phyloP scores from a whole-genome alignment of 1,284 basidiomycete species.

The Irpex sp. region DNA sequence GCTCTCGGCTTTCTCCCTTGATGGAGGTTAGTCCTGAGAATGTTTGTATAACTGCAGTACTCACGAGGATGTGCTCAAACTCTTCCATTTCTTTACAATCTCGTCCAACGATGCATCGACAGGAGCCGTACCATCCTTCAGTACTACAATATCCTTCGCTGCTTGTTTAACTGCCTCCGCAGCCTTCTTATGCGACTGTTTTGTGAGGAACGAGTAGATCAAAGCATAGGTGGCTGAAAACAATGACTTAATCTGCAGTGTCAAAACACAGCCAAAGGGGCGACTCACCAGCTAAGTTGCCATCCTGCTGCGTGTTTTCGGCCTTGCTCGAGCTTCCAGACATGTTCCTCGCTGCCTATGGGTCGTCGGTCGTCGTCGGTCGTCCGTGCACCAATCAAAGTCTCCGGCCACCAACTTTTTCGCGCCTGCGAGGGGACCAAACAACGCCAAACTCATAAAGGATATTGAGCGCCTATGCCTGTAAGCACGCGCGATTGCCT shows the following conservation, averaged over 20 bases:
- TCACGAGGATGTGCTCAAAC: constrained; percentile 20
- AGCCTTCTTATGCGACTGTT: constrained; percentile 59
- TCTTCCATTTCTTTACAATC: constrained; percentile 62
- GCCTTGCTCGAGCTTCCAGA: constrained; percentile 1
- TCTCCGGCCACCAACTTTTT: constrained; percentile 9
- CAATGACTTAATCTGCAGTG: neutral
- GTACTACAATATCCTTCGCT: constrained; percentile 51
- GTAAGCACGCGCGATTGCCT: neutral
- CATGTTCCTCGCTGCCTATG: neutral
- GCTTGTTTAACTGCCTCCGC: constrained; percentile 55
- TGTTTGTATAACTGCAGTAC: neutral
- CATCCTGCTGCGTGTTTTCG: constrained; percentile 8
- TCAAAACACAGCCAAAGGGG: neutral
- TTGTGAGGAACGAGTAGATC: constrained; percentile 67
- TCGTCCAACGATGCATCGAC: constrained; percentile 56
- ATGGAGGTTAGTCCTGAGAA: neutral
- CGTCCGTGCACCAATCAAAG: constrained; percentile 6
- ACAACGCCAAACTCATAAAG: constrained; percentile 9
- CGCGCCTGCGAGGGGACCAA: constrained; percentile 3
- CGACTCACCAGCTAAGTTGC: constrained; percentile 23
- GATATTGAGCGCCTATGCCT: constrained; percentile 11
- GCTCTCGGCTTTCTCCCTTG: constrained; percentile 6
- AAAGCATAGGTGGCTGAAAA: constrained; percentile 58
- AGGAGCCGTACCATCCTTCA: constrained; percentile 47
- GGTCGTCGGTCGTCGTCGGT: neutral